Percentiles rank a stretch among this genome's conserved stretches.
Evolutionary conservation across 2,329 filamentous ascomycete species (phyloP).

Genomic region (Colletotrichum horii): DNA sequence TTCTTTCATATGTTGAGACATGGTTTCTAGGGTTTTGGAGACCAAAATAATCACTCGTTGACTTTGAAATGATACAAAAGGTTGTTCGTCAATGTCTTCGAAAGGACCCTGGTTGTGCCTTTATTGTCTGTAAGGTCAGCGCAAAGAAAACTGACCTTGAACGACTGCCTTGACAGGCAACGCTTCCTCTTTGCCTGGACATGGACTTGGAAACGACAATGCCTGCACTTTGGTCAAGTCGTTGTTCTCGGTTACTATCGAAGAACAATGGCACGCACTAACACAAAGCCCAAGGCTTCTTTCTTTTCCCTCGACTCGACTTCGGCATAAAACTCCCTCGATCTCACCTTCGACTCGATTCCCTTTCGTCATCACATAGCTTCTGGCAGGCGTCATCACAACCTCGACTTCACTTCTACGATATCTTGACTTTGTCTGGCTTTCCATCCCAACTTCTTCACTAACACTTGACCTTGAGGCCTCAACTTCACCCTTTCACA

Average conservation of each 20-base stretch:
- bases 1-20: too few species aligned
- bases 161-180: background rate
- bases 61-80: background rate
- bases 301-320: background rate
- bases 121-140: background rate
- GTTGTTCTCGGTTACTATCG: background rate
- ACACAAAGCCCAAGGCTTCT: background rate
- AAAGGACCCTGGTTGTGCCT: background rate
- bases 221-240: background rate
- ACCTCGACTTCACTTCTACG: background rate
- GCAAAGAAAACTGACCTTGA: background rate
- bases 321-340: background rate
- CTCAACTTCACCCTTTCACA: background rate
- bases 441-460: background rate
- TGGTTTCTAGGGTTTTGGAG: too few species aligned
- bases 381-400: background rate
- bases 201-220: background rate
- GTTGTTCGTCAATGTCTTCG: background rate
- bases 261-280: background rate
- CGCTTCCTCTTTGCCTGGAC: background rate
- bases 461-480: background rate
- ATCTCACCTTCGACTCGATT: background rate
- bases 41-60: too few species aligned
- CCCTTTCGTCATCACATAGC: background rate
- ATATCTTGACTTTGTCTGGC: background rate